A percentile compares a stretch with the other conserved stretches of the same genome.
Conservation (phyloP, 2,329 filamentous ascomycete genomes). For the Diaporthe aspalathi region DNA sequence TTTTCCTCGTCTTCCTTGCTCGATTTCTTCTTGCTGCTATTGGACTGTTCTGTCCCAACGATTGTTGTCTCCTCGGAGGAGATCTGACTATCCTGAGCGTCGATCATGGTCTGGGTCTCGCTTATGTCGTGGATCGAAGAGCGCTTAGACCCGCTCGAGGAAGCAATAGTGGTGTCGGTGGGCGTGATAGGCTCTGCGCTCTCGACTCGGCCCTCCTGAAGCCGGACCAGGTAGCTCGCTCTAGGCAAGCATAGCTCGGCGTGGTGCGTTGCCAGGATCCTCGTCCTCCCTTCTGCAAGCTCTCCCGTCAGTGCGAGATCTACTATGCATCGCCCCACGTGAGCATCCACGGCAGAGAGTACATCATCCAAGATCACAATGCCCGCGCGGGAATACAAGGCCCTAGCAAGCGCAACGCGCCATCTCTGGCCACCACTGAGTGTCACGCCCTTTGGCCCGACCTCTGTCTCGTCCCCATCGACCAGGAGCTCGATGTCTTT, state of each 20-base stretch:
- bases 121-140: conserved; percentile 37
- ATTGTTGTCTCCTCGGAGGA: conserved; percentile 37
- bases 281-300: conserved; percentile 65
- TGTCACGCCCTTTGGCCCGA: conserved; percentile 56
- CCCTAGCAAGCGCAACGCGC: conserved; percentile 58
- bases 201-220: conserved; percentile 46
- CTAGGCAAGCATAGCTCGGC: conserved; percentile 48
- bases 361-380: conserved; percentile 61
- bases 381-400: conserved; percentile 56
- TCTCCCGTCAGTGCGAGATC: conserved; percentile 63
- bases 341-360: conserved; percentile 61
- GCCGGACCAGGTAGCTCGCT: conserved; percentile 47
- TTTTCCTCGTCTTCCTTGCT: conserved; percentile 44
- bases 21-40: conserved; percentile 37
- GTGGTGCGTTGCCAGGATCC: conserved; percentile 71
- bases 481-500: conserved; percentile 57
- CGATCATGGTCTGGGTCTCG: conserved; percentile 37
- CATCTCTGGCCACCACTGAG: conserved; percentile 60
- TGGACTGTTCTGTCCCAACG: conserved; percentile 32
- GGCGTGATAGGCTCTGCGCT: conserved; percentile 42
- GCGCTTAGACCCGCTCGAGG: conserved; percentile 31
- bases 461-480: conserved; percentile 56
- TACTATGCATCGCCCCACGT: conserved; percentile 60
- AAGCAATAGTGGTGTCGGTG: not conserved
- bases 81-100: conserved; percentile 32